Evolutionary conservation across 352 stramenopile genomes (phyloP).

Genomic region (Albugo candida): DNA sequence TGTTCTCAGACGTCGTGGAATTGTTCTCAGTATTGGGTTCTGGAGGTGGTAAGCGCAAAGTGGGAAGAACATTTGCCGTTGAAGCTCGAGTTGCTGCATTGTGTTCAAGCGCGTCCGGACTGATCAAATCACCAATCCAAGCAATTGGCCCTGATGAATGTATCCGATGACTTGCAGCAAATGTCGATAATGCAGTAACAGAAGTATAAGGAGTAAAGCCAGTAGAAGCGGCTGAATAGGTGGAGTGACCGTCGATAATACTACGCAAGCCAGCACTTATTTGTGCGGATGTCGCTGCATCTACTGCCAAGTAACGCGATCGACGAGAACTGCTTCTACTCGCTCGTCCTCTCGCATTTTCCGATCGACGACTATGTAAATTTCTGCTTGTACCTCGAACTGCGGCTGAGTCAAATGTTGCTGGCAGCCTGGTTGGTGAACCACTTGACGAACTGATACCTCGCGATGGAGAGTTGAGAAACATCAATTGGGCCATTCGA

Average conservation of each 20-base stretch:
- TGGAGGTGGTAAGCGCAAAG: not conserved
- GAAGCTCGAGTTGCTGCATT: not conserved
- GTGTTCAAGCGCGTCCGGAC: not conserved
- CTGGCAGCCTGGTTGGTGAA: not conserved
- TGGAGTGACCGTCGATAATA: not conserved
- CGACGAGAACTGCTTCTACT: too few species aligned
- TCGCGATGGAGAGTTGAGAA: too few species aligned
- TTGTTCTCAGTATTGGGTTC: not conserved
- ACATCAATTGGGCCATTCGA: too few species aligned
- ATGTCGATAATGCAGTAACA: not conserved
- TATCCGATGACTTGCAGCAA: not conserved
- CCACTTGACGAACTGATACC: too few species aligned
- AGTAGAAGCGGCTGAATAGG: not conserved
- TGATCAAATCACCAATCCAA: not conserved
- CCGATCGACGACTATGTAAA: not conserved
- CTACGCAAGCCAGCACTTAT: not conserved
- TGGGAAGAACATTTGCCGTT: conserved; percentile 5
- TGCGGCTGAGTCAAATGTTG: conserved; percentile 2
- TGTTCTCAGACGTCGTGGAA: conserved; percentile 4
- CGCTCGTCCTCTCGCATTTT: too few species aligned
- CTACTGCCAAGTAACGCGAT: too few species aligned
- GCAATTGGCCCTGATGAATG: conserved; percentile 5
- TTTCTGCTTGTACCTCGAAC: conserved; percentile 5
- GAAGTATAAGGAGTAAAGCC: not conserved
- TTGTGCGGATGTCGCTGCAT: too few species aligned